Conservation (phyloP, 495 filamentous ascomycete species). For the Podospora australis region DNA sequence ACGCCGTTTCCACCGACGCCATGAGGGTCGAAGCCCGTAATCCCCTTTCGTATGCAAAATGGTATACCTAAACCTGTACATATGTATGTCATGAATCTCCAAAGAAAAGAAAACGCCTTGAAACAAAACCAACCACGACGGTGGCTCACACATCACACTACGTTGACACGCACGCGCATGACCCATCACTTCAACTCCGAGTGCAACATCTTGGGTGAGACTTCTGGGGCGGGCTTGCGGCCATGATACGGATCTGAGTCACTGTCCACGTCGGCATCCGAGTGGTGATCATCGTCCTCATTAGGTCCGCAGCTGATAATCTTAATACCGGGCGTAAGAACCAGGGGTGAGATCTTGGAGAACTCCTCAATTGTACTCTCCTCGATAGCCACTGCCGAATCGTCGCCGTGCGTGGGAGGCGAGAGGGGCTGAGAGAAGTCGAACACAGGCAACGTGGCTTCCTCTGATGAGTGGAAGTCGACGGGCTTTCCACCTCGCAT, state of each 20-base stretch:
- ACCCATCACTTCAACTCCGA: neutral
- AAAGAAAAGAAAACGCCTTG: neutral
- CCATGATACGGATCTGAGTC: slow-evolving; percentile 7
- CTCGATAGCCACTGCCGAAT: slow-evolving; percentile 12
- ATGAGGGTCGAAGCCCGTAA: too few species aligned
- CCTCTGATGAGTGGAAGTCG: neutral
- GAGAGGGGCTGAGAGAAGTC: slow-evolving; percentile 31
- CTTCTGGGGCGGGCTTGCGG: neutral
- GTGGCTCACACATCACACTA: too few species aligned
- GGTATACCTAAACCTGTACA: too few species aligned
- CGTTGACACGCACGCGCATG: too few species aligned
- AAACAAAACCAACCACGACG: too few species aligned
- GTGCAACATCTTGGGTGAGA: neutral
- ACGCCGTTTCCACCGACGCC: too few species aligned
- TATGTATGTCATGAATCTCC: neutral
- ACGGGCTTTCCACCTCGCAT: neutral
- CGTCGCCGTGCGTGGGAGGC: slow-evolving; percentile 11
- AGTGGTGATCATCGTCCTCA: neutral
- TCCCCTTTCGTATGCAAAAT: too few species aligned
- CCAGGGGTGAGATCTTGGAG: neutral
- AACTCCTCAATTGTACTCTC: slow-evolving; percentile 3
- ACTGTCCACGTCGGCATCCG: slow-evolving; percentile 6
- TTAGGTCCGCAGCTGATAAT: neutral
- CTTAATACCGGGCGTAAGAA: neutral
- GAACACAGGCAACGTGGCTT: slow-evolving; percentile 6